These are phyloP conservation scores for Trichoderma sp. DNA, from an alignment of 2,329 filamentous ascomycete genomes.

Conservation along the genomic window DNA sequence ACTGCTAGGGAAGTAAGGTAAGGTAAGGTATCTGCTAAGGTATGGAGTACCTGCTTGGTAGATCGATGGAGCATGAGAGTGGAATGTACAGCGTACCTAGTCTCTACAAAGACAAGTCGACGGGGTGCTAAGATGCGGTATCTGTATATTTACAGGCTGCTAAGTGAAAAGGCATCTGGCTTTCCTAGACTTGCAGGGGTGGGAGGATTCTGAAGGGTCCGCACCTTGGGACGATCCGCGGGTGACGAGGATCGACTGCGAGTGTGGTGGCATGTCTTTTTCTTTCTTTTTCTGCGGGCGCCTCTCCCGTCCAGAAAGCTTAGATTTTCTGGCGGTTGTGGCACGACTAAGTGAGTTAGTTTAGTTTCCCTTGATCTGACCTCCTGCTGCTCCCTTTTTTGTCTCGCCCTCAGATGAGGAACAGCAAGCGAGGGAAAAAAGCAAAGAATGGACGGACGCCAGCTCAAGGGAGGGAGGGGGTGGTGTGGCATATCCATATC, in stretches of 20 bases:
- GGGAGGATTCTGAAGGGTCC: background rate
- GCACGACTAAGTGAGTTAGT: background rate
- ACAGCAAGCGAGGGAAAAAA: background rate
- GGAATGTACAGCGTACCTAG: background rate
- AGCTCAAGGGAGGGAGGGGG: background rate
- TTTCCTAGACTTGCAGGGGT: background rate
- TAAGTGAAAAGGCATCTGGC: background rate
- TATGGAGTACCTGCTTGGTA: slow-evolving; percentile 9
- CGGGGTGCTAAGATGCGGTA: background rate
- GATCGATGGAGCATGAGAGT: slow-evolving; percentile 5
- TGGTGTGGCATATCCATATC: slow-evolving; percentile 3
- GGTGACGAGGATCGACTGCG: background rate
- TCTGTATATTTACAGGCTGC: background rate
- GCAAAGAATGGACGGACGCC: background rate
- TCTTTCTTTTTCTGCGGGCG: background rate
- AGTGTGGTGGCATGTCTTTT: background rate
- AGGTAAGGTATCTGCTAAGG: background rate
- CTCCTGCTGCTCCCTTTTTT: background rate
- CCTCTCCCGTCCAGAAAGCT: background rate
- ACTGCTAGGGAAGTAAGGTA: background rate
- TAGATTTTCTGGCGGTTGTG: background rate
- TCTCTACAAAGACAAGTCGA: background rate
- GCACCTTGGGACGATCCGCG: background rate
- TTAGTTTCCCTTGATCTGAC: background rate
- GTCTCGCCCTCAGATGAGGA: background rate